Conservation (phyloP, 805 yeast species). For the Zygoascus bituminiphila region DNA sequence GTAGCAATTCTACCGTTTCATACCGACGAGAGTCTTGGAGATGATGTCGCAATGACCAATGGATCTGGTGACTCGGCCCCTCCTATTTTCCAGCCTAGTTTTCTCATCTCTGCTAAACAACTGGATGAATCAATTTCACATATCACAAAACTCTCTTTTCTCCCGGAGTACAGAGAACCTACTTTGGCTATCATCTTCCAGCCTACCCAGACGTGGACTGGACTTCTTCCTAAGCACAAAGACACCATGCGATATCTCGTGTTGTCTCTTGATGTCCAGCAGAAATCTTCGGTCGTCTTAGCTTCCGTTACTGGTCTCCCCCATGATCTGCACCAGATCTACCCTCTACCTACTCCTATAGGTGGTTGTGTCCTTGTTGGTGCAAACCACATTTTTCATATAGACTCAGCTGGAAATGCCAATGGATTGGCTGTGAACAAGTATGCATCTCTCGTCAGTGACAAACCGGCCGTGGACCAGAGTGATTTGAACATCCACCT, state of each 20-base stretch:
- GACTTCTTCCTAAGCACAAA: slow-evolving; percentile 49
- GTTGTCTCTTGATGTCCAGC: slow-evolving; percentile 55
- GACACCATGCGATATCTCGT: slow-evolving; percentile 59
- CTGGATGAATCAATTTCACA: slow-evolving; percentile 51
- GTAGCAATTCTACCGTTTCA: slow-evolving; percentile 65
- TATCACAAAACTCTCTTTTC: slow-evolving; percentile 62
- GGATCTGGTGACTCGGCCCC: slow-evolving; percentile 5
- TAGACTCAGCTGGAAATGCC: slow-evolving; percentile 67
- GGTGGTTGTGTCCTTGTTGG: slow-evolving; percentile 68
- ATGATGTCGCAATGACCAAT: slow-evolving; percentile 5
- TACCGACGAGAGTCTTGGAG: slow-evolving; percentile 28
- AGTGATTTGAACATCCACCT: slow-evolving; percentile 43
- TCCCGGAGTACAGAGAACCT: slow-evolving; percentile 72
- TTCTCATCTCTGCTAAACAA: slow-evolving; percentile 46
- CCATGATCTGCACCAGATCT: slow-evolving; percentile 56
- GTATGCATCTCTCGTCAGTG: slow-evolving; percentile 33
- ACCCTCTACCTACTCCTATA: slow-evolving; percentile 57
- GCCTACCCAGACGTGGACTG: slow-evolving; percentile 68
- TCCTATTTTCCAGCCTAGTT: slow-evolving; percentile 44
- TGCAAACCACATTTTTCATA: slow-evolving; percentile 65
- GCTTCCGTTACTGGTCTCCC: slow-evolving; percentile 60
- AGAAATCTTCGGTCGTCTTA: slow-evolving; percentile 56
- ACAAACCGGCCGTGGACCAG: slow-evolving; percentile 32
- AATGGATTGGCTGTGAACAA: slow-evolving; percentile 57
- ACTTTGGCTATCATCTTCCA: slow-evolving; percentile 63